A percentile compares a stretch with the other conserved stretches of the same genome.
Evolutionary conservation across 495 filamentous ascomycete genomes (phyloP).

Genomic region (Copromyces sp.): DNA sequence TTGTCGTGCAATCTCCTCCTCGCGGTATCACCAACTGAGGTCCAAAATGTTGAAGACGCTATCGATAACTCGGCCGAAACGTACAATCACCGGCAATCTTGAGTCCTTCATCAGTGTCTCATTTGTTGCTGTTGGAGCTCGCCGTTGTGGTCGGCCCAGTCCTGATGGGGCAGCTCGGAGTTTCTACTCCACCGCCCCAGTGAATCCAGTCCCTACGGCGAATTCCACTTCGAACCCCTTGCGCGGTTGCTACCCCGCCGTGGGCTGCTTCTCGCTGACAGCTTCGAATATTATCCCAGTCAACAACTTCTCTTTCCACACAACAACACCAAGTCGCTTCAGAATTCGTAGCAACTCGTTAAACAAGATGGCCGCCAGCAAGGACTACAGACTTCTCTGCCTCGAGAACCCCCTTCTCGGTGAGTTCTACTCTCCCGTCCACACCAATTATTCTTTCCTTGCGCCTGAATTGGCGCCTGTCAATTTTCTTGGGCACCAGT

Average conservation of each 20-base stretch:
- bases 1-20: not conserved
- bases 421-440: conserved; percentile 27
- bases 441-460: conserved; percentile 1
- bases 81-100: not conserved
- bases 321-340: conserved; percentile 10
- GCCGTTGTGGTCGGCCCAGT: not conserved
- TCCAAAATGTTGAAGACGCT: conserved; percentile 13
- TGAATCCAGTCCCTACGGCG: not conserved
- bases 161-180: not conserved
- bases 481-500: not conserved
- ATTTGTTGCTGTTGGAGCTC: not conserved
- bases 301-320: conserved; percentile 10
- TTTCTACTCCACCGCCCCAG: conserved; percentile 11
- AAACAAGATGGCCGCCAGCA: conserved; percentile 55
- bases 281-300: not conserved
- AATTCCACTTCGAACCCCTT: not conserved
- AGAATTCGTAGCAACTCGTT: conserved; percentile 4
- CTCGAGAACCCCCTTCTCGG: conserved; percentile 95
- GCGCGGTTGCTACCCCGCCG: not conserved
- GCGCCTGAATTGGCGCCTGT: not conserved
- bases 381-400: conserved; percentile 76
- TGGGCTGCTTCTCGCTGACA: not conserved
- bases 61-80: conserved; percentile 3
- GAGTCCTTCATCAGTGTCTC: not conserved
- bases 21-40: not conserved